Evolutionary conservation across 345 rosid genomes (phyloP).

Genomic region (Nephelium lappaceum): DNA sequence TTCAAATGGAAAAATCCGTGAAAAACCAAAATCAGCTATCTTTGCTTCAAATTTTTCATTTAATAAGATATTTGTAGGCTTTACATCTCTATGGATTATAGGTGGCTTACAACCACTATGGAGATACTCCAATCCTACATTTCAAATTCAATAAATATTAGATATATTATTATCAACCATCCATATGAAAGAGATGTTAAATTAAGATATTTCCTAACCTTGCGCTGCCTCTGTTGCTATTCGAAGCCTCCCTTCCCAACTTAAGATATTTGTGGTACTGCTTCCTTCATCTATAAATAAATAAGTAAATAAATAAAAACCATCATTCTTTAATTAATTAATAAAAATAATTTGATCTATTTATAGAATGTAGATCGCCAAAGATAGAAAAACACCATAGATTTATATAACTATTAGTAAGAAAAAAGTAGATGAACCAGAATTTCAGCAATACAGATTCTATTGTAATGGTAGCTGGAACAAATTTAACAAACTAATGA

Average conservation of each 20-base stretch:
- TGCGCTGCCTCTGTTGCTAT: conserved; percentile 58
- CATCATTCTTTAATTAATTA: no score
- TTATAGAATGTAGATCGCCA: neutral
- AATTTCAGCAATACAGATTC: neutral
- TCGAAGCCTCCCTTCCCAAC: conserved; percentile 47
- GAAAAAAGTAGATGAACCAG: neutral
- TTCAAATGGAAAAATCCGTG: conserved; percentile 33
- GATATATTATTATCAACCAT: neutral
- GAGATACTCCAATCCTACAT: conserved; percentile 55
- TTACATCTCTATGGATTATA: conserved; percentile 57
- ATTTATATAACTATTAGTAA: no score
- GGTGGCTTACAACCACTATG: conserved; percentile 62
- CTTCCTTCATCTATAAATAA: neutral
- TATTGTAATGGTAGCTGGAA: no score
- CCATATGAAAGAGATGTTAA: no score
- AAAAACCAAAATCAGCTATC: conserved; percentile 36
- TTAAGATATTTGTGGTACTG: conserved; percentile 22
- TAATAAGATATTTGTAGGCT: conserved; percentile 49
- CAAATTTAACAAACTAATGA: neutral
- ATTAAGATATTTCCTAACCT: conserved; percentile 33
- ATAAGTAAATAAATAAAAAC: no score
- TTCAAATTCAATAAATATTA: neutral
- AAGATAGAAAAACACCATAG: no score
- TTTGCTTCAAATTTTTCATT: conserved; percentile 46
- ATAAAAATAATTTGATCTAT: no score